Evolutionary conservation across 2,329 filamentous ascomycete genomes (phyloP).

Genomic region (Penicillium sp.): DNA sequence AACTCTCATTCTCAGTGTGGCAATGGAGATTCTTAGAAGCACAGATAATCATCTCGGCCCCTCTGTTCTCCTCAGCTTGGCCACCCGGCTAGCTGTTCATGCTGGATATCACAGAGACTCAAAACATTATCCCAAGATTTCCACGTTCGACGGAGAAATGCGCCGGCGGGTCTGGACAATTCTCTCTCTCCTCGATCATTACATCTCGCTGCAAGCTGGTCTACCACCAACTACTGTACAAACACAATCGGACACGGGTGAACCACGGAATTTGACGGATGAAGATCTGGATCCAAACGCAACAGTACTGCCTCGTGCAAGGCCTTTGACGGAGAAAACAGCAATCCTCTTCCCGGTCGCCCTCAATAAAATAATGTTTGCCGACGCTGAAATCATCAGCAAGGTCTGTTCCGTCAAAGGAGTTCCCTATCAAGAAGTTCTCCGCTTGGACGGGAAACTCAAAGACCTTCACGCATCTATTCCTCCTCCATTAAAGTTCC

Average conservation of each 20-base stretch:
- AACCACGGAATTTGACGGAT: constrained; percentile 64
- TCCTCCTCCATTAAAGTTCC: constrained; percentile 20
- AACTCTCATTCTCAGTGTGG: constrained; percentile 27
- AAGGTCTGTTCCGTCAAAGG: constrained; percentile 12
- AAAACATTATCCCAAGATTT: constrained; percentile 57
- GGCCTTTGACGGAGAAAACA: constrained; percentile 60
- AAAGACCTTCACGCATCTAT: constrained; percentile 24
- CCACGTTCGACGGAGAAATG: constrained; percentile 63
- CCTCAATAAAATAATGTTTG: constrained; percentile 38
- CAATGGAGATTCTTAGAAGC: constrained; percentile 29
- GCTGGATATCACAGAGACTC: constrained; percentile 66
- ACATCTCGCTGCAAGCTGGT: constrained; percentile 67
- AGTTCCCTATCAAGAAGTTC: constrained; percentile 24
- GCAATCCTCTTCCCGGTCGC: constrained; percentile 43
- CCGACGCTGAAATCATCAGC: constrained; percentile 38
- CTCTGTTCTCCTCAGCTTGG: constrained; percentile 60
- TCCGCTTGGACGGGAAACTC: constrained; percentile 36
- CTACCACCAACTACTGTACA: constrained; percentile 64
- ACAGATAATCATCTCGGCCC: constrained; percentile 52
- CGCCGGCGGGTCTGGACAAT: constrained; percentile 47
- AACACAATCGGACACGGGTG: constrained; percentile 62
- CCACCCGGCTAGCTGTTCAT: constrained; percentile 62
- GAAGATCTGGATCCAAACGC: constrained; percentile 62
- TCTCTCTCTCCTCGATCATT: constrained; percentile 60
- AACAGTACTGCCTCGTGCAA: constrained; percentile 56